A percentile compares a stretch with the other conserved stretches of the same genome.
These are phyloP conservation scores for Skeletonema costatum DNA, from an alignment of 108 stramenopile species.

Conservation along the genomic window DNA sequence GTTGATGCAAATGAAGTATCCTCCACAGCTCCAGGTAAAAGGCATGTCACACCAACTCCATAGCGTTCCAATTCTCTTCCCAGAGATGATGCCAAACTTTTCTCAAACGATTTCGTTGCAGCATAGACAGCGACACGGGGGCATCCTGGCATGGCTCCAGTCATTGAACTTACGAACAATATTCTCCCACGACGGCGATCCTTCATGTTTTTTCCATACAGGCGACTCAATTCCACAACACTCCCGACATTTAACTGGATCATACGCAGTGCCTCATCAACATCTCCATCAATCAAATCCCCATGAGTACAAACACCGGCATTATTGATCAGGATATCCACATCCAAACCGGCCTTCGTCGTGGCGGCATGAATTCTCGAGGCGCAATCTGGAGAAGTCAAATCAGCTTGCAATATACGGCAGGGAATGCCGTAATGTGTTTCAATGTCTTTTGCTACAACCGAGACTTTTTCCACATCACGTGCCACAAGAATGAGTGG, in stretches of 20 bases:
- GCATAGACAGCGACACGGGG: conserved; percentile 80
- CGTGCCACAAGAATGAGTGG: conserved; percentile 84
- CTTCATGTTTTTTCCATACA: conserved; percentile 88
- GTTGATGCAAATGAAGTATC: conserved; percentile 67
- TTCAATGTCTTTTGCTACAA: conserved; percentile 79
- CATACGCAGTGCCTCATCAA: conserved; percentile 54
- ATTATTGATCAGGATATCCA: conserved; percentile 87
- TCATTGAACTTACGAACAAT: conserved; percentile 79
- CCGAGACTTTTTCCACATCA: conserved; percentile 56
- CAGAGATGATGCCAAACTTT: conserved; percentile 65
- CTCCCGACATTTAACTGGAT: conserved; percentile 69
- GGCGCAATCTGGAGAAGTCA: conserved; percentile 64
- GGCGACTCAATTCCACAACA: conserved; percentile 53
- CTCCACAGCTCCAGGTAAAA: conserved; percentile 82
- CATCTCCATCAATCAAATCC: conserved; percentile 50
- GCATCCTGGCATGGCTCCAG: conserved; percentile 59
- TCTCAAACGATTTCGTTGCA: conserved; percentile 83
- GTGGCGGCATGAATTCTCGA: conserved; percentile 70
- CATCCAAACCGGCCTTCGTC: conserved; percentile 57
- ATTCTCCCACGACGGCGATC: conserved; percentile 72
- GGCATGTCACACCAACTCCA: conserved; percentile 88
- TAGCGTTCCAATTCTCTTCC: conserved; percentile 80
- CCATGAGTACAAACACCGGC: conserved; percentile 77
- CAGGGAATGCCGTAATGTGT: conserved; percentile 81
- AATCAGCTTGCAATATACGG: conserved; percentile 74